Conservation (phyloP, 2,329 filamentous ascomycete species). For the Ophiocordyceps unilateralis region DNA sequence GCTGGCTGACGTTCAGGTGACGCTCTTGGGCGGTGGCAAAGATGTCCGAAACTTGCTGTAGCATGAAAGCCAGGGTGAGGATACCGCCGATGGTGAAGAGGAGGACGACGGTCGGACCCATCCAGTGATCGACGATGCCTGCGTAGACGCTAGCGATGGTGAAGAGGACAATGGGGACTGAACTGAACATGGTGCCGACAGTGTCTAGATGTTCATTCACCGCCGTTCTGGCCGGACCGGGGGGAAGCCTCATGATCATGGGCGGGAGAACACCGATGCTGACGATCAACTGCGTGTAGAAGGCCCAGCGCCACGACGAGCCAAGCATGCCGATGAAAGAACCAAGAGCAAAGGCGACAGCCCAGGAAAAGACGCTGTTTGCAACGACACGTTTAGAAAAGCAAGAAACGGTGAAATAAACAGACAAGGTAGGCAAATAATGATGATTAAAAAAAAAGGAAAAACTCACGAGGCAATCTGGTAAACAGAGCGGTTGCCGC, state of each 20-base stretch:
- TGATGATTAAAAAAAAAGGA: too few relatives aligned
- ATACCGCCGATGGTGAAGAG: constrained; percentile 24
- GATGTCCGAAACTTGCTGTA: constrained; percentile 15
- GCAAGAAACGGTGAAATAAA: not conserved
- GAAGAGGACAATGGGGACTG: constrained; percentile 18
- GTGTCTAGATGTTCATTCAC: constrained; percentile 18
- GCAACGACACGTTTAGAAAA: not conserved
- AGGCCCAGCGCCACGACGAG: not conserved
- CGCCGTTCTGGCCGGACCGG: too few relatives aligned
- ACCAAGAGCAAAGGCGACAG: not conserved
- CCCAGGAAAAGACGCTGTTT: not conserved
- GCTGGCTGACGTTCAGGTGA: constrained; percentile 28
- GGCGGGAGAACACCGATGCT: not conserved
- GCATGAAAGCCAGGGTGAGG: constrained; percentile 11
- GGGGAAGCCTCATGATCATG: too few relatives aligned
- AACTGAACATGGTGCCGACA: constrained; percentile 21
- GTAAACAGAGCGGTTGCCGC: not conserved
- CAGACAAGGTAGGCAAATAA: not conserved
- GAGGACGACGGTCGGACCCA: constrained; percentile 20
- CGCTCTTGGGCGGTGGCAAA: constrained; percentile 4
- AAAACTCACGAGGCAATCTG: too few relatives aligned
- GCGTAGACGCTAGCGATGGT: constrained; percentile 30
- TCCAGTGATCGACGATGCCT: constrained; percentile 27
- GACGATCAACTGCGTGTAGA: not conserved
- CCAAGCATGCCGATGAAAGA: not conserved